Conservation (phyloP, 177 flowering plant species). For the Vitis hybrid region DNA sequence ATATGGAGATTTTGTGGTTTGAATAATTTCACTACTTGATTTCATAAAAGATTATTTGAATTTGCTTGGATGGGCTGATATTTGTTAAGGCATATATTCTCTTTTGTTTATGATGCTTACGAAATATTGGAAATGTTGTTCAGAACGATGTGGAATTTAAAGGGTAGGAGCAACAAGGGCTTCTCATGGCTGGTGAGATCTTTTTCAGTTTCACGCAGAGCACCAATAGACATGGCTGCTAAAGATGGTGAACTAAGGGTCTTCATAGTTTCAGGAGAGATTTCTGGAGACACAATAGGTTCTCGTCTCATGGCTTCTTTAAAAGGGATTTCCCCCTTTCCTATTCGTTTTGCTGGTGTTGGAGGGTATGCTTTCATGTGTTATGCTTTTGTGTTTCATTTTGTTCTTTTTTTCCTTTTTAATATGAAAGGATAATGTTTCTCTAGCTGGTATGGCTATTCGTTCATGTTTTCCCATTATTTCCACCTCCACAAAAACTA, state of each 20-base stretch:
- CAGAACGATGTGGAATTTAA: background rate
- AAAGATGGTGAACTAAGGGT: constrained; percentile 81
- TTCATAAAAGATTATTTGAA: background rate
- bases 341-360: constrained; percentile 73
- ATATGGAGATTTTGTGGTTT: too few relatives aligned
- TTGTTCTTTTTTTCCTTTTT: background rate
- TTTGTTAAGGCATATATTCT: background rate
- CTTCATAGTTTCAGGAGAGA: constrained; percentile 85
- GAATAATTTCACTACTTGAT: too few relatives aligned
- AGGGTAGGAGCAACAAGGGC: background rate
- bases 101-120: background rate
- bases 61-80: background rate
- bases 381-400: background rate
- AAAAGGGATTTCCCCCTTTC: constrained; percentile 66
- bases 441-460: background rate
- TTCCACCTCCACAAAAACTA: too few relatives aligned
- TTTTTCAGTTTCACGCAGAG: constrained; percentile 32
- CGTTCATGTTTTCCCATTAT: too few relatives aligned
- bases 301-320: constrained; percentile 83
- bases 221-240: constrained; percentile 46
- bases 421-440: background rate
- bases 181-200: constrained; percentile 11
- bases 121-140: constrained; percentile 6
- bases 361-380: constrained; percentile 61
- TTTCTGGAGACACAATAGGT: constrained; percentile 82